A percentile compares a stretch with the other conserved stretches of the same genome.
phyloP scores from a whole-genome alignment of 306 rosid species.

The Vigna mungo region DNA sequence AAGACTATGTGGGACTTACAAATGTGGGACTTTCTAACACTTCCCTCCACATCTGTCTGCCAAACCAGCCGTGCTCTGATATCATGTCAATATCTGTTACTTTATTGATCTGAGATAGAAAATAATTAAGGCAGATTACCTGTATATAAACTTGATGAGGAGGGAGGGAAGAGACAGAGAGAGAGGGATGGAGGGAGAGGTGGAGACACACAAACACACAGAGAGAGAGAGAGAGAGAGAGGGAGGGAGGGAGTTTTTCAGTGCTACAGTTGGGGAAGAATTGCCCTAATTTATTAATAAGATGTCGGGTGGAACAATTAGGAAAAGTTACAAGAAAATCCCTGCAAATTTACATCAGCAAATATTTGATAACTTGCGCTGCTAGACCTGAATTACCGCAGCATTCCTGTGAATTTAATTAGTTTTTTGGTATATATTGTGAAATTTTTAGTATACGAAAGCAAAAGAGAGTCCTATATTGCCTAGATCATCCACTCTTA shows the following conservation, averaged over 20 bases:
- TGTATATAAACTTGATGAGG: not conserved
- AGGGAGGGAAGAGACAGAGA: not conserved
- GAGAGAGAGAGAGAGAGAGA: not conserved
- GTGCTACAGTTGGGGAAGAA: not conserved
- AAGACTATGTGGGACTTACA: too few relatives aligned
- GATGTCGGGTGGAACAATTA: not conserved
- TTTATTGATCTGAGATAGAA: not conserved
- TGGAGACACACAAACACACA: too few relatives aligned
- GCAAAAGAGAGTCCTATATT: too few relatives aligned
- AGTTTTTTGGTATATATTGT: not conserved
- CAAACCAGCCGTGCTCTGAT: too few relatives aligned
- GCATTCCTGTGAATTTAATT: not conserved
- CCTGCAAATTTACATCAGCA: not conserved
- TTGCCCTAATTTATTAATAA: not conserved
- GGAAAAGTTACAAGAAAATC: not conserved
- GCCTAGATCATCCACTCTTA: too few relatives aligned
- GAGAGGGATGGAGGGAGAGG: not conserved
- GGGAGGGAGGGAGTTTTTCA: not conserved
- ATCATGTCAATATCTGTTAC: not conserved
- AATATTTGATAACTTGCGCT: not conserved
- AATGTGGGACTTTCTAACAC: too few relatives aligned
- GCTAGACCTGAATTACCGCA: slow-evolving; percentile 11
- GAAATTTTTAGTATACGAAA: too few relatives aligned
- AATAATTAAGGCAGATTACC: not conserved
- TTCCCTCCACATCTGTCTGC: too few relatives aligned